Percentiles rank a stretch among this genome's conserved stretches.
phyloP scores from a whole-genome alignment of 1,139 yeast species.

The Yamadazyma jaroonii region DNA sequence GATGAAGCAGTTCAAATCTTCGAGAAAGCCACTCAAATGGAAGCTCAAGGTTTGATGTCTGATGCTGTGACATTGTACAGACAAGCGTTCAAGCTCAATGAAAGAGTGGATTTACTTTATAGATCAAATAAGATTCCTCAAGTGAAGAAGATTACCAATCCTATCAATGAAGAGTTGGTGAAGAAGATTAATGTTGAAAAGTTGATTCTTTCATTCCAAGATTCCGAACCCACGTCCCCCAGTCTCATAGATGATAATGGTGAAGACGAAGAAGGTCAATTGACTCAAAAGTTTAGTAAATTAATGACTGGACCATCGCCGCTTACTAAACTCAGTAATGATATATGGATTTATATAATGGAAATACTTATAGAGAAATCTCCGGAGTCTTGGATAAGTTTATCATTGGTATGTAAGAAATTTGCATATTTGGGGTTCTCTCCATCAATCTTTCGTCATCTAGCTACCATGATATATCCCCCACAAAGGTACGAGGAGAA shows the following conservation, averaged over 20 bases:
- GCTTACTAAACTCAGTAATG: slow-evolving; percentile 59
- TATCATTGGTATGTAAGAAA: slow-evolving; percentile 61
- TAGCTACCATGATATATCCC: slow-evolving; percentile 60
- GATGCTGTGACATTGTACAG: slow-evolving; percentile 79
- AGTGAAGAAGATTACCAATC: slow-evolving; percentile 25
- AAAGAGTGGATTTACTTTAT: slow-evolving; percentile 66
- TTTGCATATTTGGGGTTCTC: slow-evolving; percentile 54
- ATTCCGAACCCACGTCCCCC: slow-evolving; percentile 29
- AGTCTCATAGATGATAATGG: background rate
- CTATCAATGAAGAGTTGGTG: slow-evolving; percentile 32
- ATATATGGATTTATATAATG: slow-evolving; percentile 56
- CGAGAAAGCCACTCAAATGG: slow-evolving; percentile 71
- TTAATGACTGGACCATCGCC: slow-evolving; percentile 43
- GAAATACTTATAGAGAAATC: slow-evolving; percentile 47
- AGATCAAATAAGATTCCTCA: slow-evolving; percentile 46
- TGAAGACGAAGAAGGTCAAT: slow-evolving; percentile 18
- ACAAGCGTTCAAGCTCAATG: slow-evolving; percentile 65
- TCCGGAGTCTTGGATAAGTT: slow-evolving; percentile 67
- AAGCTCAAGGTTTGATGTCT: slow-evolving; percentile 68
- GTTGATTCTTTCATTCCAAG: slow-evolving; percentile 30
- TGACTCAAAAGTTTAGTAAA: slow-evolving; percentile 28
- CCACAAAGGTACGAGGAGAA: slow-evolving; percentile 52
- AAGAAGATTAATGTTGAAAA: slow-evolving; percentile 37
- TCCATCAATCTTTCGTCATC: slow-evolving; percentile 50
- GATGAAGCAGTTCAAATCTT: slow-evolving; percentile 55